Evolutionary conservation across 1,284 basidiomycete genomes (phyloP).

Genomic region (Pascua guehoae): DNA sequence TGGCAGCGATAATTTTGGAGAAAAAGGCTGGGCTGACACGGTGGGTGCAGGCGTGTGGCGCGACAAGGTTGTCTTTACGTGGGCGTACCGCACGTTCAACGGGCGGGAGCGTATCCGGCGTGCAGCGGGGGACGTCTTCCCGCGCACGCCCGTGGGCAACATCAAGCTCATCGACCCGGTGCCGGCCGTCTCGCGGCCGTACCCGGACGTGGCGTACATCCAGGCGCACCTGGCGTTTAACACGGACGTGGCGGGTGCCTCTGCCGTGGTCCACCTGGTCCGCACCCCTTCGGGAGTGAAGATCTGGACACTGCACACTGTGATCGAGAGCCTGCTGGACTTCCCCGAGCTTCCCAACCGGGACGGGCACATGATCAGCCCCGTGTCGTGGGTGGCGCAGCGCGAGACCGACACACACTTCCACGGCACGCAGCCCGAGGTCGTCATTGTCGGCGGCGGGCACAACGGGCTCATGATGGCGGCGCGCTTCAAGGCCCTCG

Average conservation of each 20-base stretch:
- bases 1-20: not conserved
- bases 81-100: conserved; percentile 63
- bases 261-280: conserved; percentile 58
- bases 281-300: conserved; percentile 54
- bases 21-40: not conserved
- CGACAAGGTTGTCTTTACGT: conserved; percentile 49
- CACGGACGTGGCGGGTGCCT: conserved; percentile 53
- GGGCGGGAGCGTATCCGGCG: conserved; percentile 47
- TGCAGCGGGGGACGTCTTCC: conserved; percentile 25
- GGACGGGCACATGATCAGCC: conserved; percentile 30
- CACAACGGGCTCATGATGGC: conserved; percentile 48
- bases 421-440: conserved; percentile 48
- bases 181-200: conserved; percentile 51
- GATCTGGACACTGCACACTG: conserved; percentile 57
- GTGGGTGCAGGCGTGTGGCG: conserved; percentile 19
- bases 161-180: conserved; percentile 49
- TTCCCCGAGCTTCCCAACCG: conserved; percentile 47
- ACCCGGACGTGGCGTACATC: conserved; percentile 59
- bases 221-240: conserved; percentile 57
- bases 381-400: conserved; percentile 16
- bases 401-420: conserved; percentile 6
- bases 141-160: conserved; percentile 25
- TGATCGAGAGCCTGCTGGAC: conserved; percentile 56
- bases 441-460: conserved; percentile 52
- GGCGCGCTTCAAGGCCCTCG: conserved; percentile 50